These are phyloP conservation scores for Phytopythium aichiense DNA, from an alignment of 352 stramenopile species.

Conservation along the genomic window DNA sequence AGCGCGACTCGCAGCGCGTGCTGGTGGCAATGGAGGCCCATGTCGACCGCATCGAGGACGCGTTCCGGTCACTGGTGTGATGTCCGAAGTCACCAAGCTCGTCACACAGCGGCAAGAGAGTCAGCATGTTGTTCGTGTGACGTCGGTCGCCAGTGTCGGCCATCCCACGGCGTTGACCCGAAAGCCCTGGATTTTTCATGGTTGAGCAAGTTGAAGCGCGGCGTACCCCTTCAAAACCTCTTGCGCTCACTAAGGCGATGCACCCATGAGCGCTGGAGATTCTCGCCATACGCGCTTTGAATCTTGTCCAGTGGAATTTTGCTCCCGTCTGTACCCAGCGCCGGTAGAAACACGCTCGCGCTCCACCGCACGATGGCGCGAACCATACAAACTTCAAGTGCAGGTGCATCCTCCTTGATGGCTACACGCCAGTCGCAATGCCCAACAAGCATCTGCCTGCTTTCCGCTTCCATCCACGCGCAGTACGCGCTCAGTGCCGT, in stretches of 20 bases:
- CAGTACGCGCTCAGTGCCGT: not conserved
- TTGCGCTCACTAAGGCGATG: not conserved
- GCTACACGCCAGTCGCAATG: not conserved
- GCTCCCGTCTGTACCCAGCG: not conserved
- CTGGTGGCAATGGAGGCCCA: not conserved
- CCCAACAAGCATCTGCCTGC: not conserved
- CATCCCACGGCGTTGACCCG: not conserved
- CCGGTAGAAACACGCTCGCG: not conserved
- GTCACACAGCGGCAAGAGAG: not conserved
- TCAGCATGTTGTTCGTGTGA: not conserved
- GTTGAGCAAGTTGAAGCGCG: not conserved
- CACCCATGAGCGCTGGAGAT: not conserved
- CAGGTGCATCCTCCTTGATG: not conserved
- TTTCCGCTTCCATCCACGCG: not conserved
- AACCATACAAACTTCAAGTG: not conserved
- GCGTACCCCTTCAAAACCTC: not conserved
- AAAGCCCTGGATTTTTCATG: not conserved
- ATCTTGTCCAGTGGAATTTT: not conserved
- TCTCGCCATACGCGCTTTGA: not conserved
- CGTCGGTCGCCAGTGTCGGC: no score
- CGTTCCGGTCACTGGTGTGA: not conserved
- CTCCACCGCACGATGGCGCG: not conserved
- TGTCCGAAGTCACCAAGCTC: not conserved
- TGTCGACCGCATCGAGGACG: conserved; percentile 2
- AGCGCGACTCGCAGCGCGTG: not conserved